Percentiles rank a stretch among this genome's conserved stretches.
Conservation (phyloP, 2,329 filamentous ascomycete genomes). For the Trichoderma pleuroti region DNA sequence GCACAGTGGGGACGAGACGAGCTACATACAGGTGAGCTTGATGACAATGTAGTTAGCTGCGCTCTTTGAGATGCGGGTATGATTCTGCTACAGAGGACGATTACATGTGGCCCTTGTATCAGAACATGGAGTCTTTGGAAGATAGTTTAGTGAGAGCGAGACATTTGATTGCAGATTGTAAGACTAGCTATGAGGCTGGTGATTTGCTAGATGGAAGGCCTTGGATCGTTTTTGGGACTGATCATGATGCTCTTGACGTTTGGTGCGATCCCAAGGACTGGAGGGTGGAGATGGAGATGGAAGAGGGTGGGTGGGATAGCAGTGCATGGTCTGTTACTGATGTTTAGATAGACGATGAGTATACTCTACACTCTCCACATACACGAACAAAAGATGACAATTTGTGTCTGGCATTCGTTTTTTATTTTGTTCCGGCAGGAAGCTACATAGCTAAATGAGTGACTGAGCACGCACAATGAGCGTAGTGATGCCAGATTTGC, state of each 20-base stretch:
- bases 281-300: neutral
- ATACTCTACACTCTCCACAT: neutral
- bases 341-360: neutral
- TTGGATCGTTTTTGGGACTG: neutral
- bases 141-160: neutral
- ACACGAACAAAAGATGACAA: too few species aligned
- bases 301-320: neutral
- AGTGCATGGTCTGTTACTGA: neutral
- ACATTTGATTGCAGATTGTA: neutral
- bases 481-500: constrained; percentile 11
- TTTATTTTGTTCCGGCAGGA: neutral
- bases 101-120: neutral
- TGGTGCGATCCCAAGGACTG: neutral
- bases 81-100: neutral
- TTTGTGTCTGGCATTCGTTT: neutral
- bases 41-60: neutral
- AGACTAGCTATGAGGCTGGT: neutral
- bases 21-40: neutral
- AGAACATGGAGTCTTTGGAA: neutral
- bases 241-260: neutral
- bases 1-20: neutral
- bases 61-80: neutral
- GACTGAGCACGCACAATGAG: constrained; percentile 11
- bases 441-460: constrained; percentile 14
- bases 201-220: neutral